Percentiles rank a stretch among this genome's conserved stretches.
phyloP scores from a whole-genome alignment of 1,139 yeast species.

The Sugiyamaella grinbergsii region DNA sequence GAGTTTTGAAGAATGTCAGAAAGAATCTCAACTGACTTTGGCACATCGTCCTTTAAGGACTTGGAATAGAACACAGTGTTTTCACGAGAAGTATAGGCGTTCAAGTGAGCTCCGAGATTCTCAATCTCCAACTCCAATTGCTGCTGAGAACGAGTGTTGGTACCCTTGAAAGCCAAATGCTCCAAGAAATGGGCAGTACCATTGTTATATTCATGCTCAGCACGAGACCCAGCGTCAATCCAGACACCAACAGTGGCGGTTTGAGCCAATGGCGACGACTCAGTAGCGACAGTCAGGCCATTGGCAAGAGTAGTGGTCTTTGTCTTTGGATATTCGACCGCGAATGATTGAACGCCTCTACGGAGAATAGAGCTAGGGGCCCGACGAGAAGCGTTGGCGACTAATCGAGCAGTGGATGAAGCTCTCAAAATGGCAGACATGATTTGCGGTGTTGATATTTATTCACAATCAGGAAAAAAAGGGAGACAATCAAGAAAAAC shows the following conservation, averaged over 20 bases:
- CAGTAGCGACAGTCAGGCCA: conserved; percentile 94
- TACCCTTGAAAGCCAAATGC: conserved; percentile 96
- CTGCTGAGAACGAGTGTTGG: conserved; percentile 76
- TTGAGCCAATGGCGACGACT: conserved; percentile 78
- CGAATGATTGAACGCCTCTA: conserved; percentile 35
- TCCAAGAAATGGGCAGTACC: conserved; percentile 98
- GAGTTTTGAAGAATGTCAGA: conserved; percentile 89
- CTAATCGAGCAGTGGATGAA: conserved; percentile 22
- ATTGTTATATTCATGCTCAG: conserved; percentile 78
- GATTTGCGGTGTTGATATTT: too few species aligned
- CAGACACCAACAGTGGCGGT: conserved; percentile 98
- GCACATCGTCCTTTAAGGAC: conserved; percentile 76
- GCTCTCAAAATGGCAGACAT: conserved; percentile 37
- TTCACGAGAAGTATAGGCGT: conserved; percentile 96
- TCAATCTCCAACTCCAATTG: conserved; percentile 91
- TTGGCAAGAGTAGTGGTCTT: conserved; percentile 68
- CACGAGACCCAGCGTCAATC: conserved; percentile 98
- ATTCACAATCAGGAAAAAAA: background rate
- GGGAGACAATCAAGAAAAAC: background rate
- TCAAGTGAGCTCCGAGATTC: conserved; percentile 93
- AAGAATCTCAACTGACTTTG: conserved; percentile 82
- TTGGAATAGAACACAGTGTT: conserved; percentile 96
- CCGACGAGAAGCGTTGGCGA: conserved; percentile 20
- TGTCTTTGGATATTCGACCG: conserved; percentile 49
- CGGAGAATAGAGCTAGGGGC: conserved; percentile 17